These are phyloP conservation scores for Eucommia ulmoides DNA, from an alignment of 257 asterid species.

Conservation along the genomic window DNA sequence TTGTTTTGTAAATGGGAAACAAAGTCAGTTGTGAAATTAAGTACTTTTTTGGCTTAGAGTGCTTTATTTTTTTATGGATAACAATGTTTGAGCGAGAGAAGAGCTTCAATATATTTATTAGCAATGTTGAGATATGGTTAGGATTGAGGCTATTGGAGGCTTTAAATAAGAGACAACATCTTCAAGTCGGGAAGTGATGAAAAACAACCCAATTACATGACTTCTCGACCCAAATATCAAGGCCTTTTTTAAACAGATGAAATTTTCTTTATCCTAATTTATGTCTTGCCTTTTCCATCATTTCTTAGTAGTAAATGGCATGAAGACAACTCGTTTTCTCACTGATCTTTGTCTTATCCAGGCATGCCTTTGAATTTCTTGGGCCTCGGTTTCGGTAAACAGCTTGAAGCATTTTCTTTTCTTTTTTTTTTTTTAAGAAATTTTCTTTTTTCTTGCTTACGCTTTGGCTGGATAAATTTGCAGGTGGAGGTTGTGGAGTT, in stretches of 20 bases:
- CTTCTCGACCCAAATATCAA: too few relatives aligned
- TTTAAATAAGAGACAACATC: too few relatives aligned
- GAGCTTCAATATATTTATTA: too few relatives aligned
- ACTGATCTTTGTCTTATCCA: slow-evolving; percentile 15
- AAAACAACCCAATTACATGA: too few relatives aligned
- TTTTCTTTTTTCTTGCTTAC: background rate
- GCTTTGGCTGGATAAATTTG: slow-evolving; percentile 7
- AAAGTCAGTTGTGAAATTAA: too few relatives aligned
- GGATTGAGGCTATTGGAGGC: too few relatives aligned
- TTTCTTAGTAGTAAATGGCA: background rate
- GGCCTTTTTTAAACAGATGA: background rate
- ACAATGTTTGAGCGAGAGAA: too few relatives aligned
- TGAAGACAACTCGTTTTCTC: background rate
- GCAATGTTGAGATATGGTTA: too few relatives aligned
- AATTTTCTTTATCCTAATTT: background rate
- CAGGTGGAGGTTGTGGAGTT: slow-evolving; percentile 95
- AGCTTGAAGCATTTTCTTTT: background rate
- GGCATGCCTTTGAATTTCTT: slow-evolving; percentile 71
- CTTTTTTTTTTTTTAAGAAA: background rate
- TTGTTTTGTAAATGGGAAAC: too few relatives aligned
- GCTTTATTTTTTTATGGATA: too few relatives aligned
- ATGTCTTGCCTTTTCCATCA: background rate
- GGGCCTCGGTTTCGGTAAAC: slow-evolving; percentile 87
- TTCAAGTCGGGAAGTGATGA: too few relatives aligned
- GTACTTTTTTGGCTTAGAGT: too few relatives aligned